Evolutionary conservation across 805 yeast species (phyloP), one percentile per base, ranked within the genome.

Genomic region (Saturnispora saitoi): DNA sequence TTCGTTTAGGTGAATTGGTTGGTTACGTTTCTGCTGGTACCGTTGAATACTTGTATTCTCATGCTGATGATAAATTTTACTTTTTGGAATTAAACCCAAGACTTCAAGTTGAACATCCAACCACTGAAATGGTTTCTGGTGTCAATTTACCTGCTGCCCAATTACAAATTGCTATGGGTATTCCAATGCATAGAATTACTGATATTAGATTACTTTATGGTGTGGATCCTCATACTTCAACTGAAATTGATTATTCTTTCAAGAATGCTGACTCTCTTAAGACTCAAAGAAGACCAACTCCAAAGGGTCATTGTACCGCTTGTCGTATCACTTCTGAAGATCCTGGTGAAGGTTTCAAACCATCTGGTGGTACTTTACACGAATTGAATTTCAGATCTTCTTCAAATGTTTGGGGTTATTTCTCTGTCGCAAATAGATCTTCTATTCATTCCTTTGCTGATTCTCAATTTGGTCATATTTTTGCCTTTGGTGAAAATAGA

Each of bases 11-110:
- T 68, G 80, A 82, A 67, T 77, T 93, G 56, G 99, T 93, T 47
- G 99, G 99, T 56, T 93, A 93, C 63, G 99, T 93, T 31, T 87
- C 96, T 53, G 98, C 99, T 26, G 99, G 99, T 78, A 93, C 99
- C 42, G 98, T 93, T 48, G 99, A 93, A 70, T 93, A 93, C 70
- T 76, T 93, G 59, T 93, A 93, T 67, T 88, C 96, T 26, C 93
- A 89, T 66, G 79, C 86, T 49, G 97, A 93, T 53, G 90, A 91
- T 69, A 88, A 90, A 66, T 93, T 91, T 66, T 93, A 90, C 76
- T 93, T 93, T 69, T 76, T 93, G 66, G 99, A 93, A 72, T 78
- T 93, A 66, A 93, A 93, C 68, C 99, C 99, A 61, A 86, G 99
- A 76, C 77, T 93, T 67, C 99, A 93, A 75, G 99, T 93, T 51